These are phyloP conservation scores for Ophiostoma ips DNA, from an alignment of 2,329 filamentous ascomycete species.

Conservation along the genomic window DNA sequence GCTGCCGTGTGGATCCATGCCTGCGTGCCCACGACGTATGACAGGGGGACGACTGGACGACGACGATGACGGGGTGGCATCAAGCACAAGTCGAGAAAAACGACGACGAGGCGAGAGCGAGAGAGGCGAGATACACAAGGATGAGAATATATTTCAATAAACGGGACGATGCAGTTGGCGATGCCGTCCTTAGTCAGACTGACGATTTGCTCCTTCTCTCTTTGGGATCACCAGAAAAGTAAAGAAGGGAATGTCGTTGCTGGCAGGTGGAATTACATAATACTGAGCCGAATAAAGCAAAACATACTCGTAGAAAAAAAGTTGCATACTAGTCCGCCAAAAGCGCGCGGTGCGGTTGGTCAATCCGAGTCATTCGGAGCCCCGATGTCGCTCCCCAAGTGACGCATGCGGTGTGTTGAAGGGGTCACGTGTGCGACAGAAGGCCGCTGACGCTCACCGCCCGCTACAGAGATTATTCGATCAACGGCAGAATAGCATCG, in stretches of 20 bases:
- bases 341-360: constrained; percentile 5
- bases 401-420: neutral
- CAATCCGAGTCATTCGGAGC: constrained; percentile 6
- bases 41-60: neutral
- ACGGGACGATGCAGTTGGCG: neutral
- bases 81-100: neutral
- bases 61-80: neutral
- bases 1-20: constrained; percentile 10
- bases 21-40: constrained; percentile 1
- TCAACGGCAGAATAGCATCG: neutral
- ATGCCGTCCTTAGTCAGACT: too few relatives aligned
- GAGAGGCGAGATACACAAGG: too few relatives aligned
- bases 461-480: neutral
- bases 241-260: too few relatives aligned
- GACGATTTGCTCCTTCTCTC: too few relatives aligned
- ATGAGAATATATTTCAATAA: neutral
- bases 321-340: too few relatives aligned
- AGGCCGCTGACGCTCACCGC: neutral
- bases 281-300: too few relatives aligned
- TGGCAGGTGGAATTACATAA: too few relatives aligned
- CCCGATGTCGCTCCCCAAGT: neutral
- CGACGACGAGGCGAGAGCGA: too few relatives aligned
- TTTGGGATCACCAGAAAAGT: too few relatives aligned
- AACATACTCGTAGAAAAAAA: too few relatives aligned
- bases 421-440: neutral